Evolutionary conservation across 257 asterid genomes (phyloP), one percentile per base, ranked within the genome.

Genomic region (Coffea canephora): DNA sequence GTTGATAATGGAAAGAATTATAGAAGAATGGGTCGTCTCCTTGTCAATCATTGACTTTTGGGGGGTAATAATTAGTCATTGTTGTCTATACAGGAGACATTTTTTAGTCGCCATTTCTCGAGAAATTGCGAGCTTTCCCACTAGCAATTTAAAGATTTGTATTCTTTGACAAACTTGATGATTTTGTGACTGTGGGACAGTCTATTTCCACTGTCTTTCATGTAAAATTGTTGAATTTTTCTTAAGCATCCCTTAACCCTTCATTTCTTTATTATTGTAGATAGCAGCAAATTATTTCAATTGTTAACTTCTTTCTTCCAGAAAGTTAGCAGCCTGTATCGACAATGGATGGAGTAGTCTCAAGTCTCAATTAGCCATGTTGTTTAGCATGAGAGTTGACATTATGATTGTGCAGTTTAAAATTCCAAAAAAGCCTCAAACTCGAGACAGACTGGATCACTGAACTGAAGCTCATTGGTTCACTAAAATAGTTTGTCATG

Each of bases 31-130:
- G 36, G 50, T 46, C 68, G 10, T 19, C 54, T 57, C 23, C 34
- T 62, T 71, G 57, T 79, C 31, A 68, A 39, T 74, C 71, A 50
- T 66, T 66, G 78, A 75, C 41, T 61, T 61, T 61, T 61, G 7
- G 8, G 13, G 31, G 66, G 66, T 23, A 23, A 23, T 61, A 21
- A 61, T 76, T 36, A 34, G 27, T 34, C 18, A n/a, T 41, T 72
- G 45, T 61, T 19, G 69, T 79, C 57, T 46, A 79, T 61, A 79
- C 41, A 50, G 41, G 36, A n/a, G 62, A 69, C 43, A 75, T 21
- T 14, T 75, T 21, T 27, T 68, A 71, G 27, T 54, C 52, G 52
- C 59, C 14, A 61, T 16, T 19, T 59, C 41, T 73, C n/a, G 82
- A 50, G 70, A 43, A 59, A 68, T 75, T 69, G 70, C 55, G 25